Conservation (phyloP, 2,329 filamentous ascomycete genomes). For the Alternaria sp. region DNA sequence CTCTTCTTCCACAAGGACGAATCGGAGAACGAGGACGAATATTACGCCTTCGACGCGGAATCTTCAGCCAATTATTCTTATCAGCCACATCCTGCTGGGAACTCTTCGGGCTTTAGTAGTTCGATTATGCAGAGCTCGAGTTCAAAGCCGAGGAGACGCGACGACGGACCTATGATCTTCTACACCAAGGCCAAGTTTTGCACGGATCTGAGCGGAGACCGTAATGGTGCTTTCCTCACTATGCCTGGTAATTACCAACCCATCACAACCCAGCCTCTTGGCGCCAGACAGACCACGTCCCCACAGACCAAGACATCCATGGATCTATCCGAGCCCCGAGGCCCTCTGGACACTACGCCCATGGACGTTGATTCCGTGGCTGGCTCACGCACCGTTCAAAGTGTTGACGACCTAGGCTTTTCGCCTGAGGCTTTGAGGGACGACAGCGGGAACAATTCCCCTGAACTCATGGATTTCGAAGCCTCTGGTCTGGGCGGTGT, state of each 20-base stretch:
- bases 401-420: conserved; percentile 48
- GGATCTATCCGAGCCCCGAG: conserved; percentile 42
- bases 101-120: conserved; percentile 56
- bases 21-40: conserved; percentile 51
- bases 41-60: conserved; percentile 42
- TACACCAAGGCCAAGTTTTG: conserved; percentile 83
- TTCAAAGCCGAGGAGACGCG: conserved; percentile 60
- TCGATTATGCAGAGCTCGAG: conserved; percentile 56
- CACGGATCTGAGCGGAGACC: conserved; percentile 78
- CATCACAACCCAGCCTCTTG: conserved; percentile 46
- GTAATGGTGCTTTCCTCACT: conserved; percentile 26
- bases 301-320: conserved; percentile 9
- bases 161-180: conserved; percentile 81
- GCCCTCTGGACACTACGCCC: conserved; percentile 30
- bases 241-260: conserved; percentile 40
- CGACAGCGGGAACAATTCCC: conserved; percentile 33
- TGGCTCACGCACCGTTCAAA: conserved; percentile 41
- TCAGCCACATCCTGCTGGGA: conserved; percentile 37
- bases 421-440: conserved; percentile 42
- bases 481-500: conserved; percentile 67
- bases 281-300: conserved; percentile 15
- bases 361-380: conserved; percentile 38
- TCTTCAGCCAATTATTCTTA: conserved; percentile 42
- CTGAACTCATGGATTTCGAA: conserved; percentile 51
- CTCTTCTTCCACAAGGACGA: conserved; percentile 58